Evolutionary conservation across 352 stramenopile genomes (phyloP).

Genomic region (Phytophthora citricola): DNA sequence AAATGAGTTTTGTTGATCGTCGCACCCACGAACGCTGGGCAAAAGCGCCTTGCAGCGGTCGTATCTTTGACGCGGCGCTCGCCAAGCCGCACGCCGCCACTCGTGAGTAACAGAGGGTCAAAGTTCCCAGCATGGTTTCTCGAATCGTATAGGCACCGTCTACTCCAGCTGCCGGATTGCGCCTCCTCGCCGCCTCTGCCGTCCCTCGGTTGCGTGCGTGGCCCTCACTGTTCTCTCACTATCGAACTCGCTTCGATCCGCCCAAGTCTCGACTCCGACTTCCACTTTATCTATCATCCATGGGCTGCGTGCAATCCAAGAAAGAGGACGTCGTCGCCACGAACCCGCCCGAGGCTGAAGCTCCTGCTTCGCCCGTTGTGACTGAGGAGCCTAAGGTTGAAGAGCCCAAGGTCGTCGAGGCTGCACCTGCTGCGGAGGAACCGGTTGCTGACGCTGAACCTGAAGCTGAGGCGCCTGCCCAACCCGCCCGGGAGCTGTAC

Average conservation of each 20-base stretch:
- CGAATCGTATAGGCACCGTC: conserved; percentile 18
- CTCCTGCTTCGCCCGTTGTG: conserved; percentile 9
- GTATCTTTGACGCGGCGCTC: conserved; percentile 22
- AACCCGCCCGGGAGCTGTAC: conserved; percentile 37
- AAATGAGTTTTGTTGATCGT: conserved; percentile 11
- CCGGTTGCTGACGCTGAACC: conserved; percentile 9
- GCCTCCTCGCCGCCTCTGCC: conserved; percentile 17
- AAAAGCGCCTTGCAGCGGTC: conserved; percentile 21
- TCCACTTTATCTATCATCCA: conserved; percentile 34
- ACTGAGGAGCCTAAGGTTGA: conserved; percentile 7
- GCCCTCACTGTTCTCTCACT: conserved; percentile 21
- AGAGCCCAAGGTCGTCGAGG: conserved; percentile 12
- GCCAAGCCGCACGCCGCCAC: conserved; percentile 12
- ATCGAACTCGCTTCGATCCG: conserved; percentile 42
- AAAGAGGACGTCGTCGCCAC: conserved; percentile 44
- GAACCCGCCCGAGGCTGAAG: conserved; percentile 22
- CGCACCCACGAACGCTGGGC: conserved; percentile 21
- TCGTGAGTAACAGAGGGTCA: conserved; percentile 16
- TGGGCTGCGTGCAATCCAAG: conserved; percentile 84
- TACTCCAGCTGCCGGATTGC: conserved; percentile 22
- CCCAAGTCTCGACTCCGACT: conserved; percentile 25
- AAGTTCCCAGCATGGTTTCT: conserved; percentile 1
- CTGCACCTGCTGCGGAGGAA: conserved; percentile 14
- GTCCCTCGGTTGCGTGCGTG: neutral
- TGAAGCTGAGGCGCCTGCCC: conserved; percentile 18